Evolutionary conservation across 768 basidiomycete species (phyloP).

Genomic region (Suillus placidus): DNA sequence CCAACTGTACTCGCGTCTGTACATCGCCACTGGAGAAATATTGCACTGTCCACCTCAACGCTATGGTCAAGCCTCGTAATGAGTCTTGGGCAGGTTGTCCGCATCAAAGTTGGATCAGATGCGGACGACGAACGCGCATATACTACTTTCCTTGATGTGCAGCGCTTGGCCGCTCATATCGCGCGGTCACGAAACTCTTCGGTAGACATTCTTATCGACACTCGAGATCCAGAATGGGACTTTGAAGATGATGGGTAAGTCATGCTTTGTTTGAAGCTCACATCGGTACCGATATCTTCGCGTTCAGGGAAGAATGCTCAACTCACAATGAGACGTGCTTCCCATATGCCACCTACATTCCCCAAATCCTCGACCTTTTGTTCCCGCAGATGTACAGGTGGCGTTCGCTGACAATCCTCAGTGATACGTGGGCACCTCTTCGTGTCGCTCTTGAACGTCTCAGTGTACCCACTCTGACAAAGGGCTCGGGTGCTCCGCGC

Average conservation of each 20-base stretch:
- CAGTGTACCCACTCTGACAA: constrained; percentile 34
- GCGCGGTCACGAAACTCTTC: constrained; percentile 50
- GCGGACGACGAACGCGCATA: background rate
- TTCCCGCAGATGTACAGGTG: constrained; percentile 55
- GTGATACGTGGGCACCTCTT: constrained; percentile 63
- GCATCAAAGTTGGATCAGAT: background rate
- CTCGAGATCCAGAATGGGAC: constrained; percentile 61
- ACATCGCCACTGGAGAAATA: constrained; percentile 52
- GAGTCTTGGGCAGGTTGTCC: constrained; percentile 31
- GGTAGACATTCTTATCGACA: constrained; percentile 60
- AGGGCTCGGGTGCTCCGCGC: constrained; percentile 35
- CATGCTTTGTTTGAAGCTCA: background rate
- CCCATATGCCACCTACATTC: constrained; percentile 16
- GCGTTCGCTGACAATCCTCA: constrained; percentile 54
- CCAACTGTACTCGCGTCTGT: constrained; percentile 53
- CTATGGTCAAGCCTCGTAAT: constrained; percentile 61
- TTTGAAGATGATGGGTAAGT: constrained; percentile 53
- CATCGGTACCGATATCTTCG: background rate
- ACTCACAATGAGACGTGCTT: background rate
- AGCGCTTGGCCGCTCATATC: constrained; percentile 45
- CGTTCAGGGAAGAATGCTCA: constrained; percentile 13
- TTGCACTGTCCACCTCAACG: constrained; percentile 50
- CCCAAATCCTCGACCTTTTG: constrained; percentile 42
- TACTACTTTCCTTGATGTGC: constrained; percentile 34
- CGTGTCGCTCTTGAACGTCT: constrained; percentile 50